These are phyloP conservation scores for Perilla frutescens DNA, from an alignment of 257 asterid genomes.

Conservation along the genomic window DNA sequence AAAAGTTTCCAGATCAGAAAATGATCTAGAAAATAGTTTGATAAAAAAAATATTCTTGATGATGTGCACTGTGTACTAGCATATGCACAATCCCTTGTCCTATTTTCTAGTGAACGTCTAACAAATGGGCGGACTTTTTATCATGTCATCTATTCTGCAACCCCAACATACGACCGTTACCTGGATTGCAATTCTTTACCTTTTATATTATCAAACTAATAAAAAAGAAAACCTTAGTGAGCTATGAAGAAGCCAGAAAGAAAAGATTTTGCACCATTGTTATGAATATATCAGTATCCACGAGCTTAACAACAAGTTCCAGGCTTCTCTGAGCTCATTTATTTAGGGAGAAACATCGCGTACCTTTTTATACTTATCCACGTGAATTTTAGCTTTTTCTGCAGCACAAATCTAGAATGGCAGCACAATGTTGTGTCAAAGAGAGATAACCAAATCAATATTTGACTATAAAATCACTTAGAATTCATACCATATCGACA, in stretches of 20 bases:
- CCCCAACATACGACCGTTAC: neutral
- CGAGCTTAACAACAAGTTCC: neutral
- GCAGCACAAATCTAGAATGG: conserved; percentile 73
- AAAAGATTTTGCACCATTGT: neutral
- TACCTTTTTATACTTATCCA: conserved; percentile 89
- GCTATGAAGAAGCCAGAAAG: neutral
- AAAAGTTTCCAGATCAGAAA: neutral
- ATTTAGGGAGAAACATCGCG: conserved; percentile 8
- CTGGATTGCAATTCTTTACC: neutral
- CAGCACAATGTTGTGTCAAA: conserved; percentile 35
- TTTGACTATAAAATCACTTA: conserved; percentile 13
- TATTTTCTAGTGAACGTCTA: neutral
- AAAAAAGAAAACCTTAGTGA: neutral
- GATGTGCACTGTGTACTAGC: neutral
- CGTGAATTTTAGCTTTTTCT: conserved; percentile 64
- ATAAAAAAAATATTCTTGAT: neutral
- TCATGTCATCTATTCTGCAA: neutral
- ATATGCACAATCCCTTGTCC: neutral
- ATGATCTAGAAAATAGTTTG: neutral
- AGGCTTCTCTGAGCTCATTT: conserved; percentile 6
- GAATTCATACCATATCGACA: conserved; percentile 59
- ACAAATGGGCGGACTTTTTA: neutral
- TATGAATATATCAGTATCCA: neutral
- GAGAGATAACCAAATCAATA: conserved; percentile 14
- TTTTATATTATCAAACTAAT: neutral